Base-by-base conservation (phyloP, 257 asterid genomes). In the Scutellaria galericulata region DNA sequence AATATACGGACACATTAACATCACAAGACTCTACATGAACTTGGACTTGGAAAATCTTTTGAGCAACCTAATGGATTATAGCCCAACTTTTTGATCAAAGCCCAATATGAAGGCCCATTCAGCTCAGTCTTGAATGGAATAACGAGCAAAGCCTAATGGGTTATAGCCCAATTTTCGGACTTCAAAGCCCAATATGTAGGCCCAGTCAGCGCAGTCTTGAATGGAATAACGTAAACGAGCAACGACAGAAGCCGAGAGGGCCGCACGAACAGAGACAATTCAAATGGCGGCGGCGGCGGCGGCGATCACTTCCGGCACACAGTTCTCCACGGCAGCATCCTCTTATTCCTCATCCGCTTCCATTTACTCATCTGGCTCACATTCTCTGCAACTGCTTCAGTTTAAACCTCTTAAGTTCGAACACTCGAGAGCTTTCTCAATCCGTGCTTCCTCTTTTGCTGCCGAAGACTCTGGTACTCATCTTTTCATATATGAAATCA, bases 211-310 rank as follows among this genome's bases (percentile, higher is more conserved):
- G 62, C 22, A 59, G 61, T 20, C 15, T 18, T 14, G 15, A 10
- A 47, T 6, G 8, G 10, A 15, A 5, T 9, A 31, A 50, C 27
- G 27, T 24, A 24, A 24, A 24, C 54, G 65, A 52, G 9, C 20
- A 56, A 74, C 74, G 53, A 63, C 42, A 41, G 15, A 52, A 48
- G 57, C 5, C 24, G 68, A 64, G 82, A 61, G 63, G 71, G 66
- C 53, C 73, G 82, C 83, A 63, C 22, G 9, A 42, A 60, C 68
- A 40, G 69, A 76, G 72, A 78, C 68, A 39, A 18, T 51, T 70
- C 73, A 11, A 78, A 82, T 79, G 85, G 86, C 90, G 74, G 82
- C 81, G 85, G 86, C 90, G 74, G 82, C 81, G 80, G 72, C 82
- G 64, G 81, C 80, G 20, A 68, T 81, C 59, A 45, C 75, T 73